These are phyloP conservation scores for Candida lessepsii DNA, from an alignment of 805 yeast genomes.

Conservation along the genomic window DNA sequence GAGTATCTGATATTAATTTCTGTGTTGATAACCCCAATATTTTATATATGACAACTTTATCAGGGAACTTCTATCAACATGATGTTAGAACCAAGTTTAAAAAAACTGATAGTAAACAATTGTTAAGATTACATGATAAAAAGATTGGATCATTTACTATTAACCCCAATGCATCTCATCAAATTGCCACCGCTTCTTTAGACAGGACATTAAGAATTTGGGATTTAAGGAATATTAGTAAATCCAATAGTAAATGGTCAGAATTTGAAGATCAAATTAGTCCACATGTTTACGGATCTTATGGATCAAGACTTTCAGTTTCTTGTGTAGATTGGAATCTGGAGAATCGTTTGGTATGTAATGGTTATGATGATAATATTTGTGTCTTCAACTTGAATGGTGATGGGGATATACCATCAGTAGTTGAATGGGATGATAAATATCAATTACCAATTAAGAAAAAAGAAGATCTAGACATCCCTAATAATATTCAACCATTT, in stretches of 20 bases:
- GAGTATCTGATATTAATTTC: constrained; percentile 73
- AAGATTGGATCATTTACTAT: constrained; percentile 88
- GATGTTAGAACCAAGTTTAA: constrained; percentile 58
- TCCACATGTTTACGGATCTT: constrained; percentile 58
- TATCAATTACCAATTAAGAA: constrained; percentile 8
- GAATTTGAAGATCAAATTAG: constrained; percentile 48
- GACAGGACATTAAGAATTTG: constrained; percentile 83
- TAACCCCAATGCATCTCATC: constrained; percentile 64
- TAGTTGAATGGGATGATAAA: constrained; percentile 25
- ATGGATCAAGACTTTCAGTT: constrained; percentile 73
- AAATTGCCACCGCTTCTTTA: constrained; percentile 83
- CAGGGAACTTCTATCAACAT: constrained; percentile 74
- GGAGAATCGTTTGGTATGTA: constrained; percentile 72
- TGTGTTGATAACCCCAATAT: constrained; percentile 48
- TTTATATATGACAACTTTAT: constrained; percentile 71
- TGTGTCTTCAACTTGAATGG: constrained; percentile 60
- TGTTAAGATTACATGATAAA: constrained; percentile 76
- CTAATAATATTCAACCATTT: constrained; percentile 53
- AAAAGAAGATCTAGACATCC: constrained; percentile 17
- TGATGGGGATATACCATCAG: constrained; percentile 24
- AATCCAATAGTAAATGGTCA: constrained; percentile 50
- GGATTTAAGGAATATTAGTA: constrained; percentile 67
- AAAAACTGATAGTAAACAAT: constrained; percentile 18
- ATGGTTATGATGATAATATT: constrained; percentile 89
- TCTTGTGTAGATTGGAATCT: constrained; percentile 82